Conservation (phyloP, 176 grass and related monocot species). For the Cenchrus fungigraminus region DNA sequence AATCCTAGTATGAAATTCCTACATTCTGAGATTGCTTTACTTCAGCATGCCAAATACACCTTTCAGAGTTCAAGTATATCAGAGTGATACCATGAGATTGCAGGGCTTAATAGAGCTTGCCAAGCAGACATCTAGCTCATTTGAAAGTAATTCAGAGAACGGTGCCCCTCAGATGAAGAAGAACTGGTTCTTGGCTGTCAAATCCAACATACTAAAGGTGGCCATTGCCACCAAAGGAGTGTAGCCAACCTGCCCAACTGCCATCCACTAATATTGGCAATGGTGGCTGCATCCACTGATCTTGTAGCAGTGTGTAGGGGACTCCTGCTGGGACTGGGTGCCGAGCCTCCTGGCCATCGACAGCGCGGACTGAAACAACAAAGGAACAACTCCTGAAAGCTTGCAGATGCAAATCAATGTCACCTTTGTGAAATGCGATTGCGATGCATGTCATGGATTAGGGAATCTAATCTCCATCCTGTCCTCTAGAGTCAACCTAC, state of each 20-base stretch:
- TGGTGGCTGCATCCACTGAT: conserved; percentile 43
- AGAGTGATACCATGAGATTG: background rate
- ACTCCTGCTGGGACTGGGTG: conserved; percentile 26
- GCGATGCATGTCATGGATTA: conserved; percentile 39
- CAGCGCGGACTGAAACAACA: conserved; percentile 17
- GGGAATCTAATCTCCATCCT: conserved; percentile 47
- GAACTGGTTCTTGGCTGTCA: background rate
- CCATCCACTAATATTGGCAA: conserved; percentile 40
- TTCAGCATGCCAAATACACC: background rate
- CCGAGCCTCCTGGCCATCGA: conserved; percentile 31
- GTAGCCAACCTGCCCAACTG: conserved; percentile 24
- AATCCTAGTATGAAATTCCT: background rate
- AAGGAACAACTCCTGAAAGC: conserved; percentile 40
- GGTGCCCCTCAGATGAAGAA: background rate
- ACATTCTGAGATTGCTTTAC: background rate
- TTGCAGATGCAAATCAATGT: conserved; percentile 43
- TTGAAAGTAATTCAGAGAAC: background rate
- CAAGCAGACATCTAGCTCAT: background rate
- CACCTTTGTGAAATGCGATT: conserved; percentile 49
- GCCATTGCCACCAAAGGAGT: conserved; percentile 23
- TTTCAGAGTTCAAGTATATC: background rate
- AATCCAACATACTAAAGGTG: conserved; percentile 32
- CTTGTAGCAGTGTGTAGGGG: conserved; percentile 22
- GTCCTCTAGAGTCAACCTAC: conserved; percentile 25
- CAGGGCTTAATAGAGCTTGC: background rate